A percentile compares a stretch with the other conserved stretches of the same genome.
These are phyloP conservation scores for Sugiyamaella japonica DNA, from an alignment of 1,139 yeast genomes.

Conservation along the genomic window DNA sequence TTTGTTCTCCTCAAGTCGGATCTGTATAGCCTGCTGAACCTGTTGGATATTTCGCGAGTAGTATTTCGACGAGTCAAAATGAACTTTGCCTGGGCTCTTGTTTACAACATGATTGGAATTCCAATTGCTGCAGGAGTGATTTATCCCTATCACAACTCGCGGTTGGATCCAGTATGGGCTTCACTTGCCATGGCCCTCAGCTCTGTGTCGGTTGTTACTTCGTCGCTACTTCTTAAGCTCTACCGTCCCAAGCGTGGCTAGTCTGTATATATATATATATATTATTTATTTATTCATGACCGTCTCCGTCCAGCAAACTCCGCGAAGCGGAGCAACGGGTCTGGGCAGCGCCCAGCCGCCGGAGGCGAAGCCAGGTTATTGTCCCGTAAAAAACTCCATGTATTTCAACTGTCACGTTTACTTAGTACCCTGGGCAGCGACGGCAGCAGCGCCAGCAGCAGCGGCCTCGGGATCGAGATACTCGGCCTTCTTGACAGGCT, in stretches of 20 bases:
- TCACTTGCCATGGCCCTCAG: constrained; percentile 88
- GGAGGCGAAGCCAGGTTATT: too few species aligned
- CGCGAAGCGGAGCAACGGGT: too few species aligned
- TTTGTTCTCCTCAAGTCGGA: constrained; percentile 59
- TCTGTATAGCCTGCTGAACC: constrained; percentile 50
- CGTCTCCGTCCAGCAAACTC: not conserved
- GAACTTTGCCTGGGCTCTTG: constrained; percentile 86
- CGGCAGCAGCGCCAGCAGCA: constrained; percentile 99
- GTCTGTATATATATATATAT: not conserved
- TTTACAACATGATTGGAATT: constrained; percentile 78
- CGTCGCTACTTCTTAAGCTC: constrained; percentile 59
- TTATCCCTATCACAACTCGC: constrained; percentile 69
- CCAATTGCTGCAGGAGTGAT: constrained; percentile 92
- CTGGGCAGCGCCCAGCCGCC: not conserved
- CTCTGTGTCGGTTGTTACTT: constrained; percentile 80
- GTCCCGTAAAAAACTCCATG: not conserved
- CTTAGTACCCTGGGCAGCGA: constrained; percentile 85
- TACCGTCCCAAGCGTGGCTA: constrained; percentile 21
- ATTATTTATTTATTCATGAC: constrained; percentile 11
- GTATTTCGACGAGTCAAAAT: constrained; percentile 73
- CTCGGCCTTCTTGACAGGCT: constrained; percentile 91
- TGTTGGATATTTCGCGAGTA: constrained; percentile 65
- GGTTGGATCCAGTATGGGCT: constrained; percentile 85
- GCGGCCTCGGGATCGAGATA: constrained; percentile 99
- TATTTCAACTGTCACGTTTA: too few species aligned